Evolutionary conservation across 2,329 filamentous ascomycete species (phyloP).

Genomic region (Fusarium brevicatenulatum): DNA sequence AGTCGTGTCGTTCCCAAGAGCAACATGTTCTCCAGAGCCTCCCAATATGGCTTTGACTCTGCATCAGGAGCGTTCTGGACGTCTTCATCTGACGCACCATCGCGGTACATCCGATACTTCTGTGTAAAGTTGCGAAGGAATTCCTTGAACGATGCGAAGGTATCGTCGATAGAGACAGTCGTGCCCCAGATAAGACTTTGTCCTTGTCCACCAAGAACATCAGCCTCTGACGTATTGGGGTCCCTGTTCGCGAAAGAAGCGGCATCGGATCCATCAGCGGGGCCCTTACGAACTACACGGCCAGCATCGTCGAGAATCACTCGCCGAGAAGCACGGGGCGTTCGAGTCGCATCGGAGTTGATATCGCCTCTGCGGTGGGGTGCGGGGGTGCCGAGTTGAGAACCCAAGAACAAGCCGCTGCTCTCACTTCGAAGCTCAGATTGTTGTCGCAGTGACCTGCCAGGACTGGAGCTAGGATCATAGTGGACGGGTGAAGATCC

Average conservation of each 20-base stretch:
- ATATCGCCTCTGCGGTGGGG: constrained; percentile 80
- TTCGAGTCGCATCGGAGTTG: constrained; percentile 77
- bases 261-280: constrained; percentile 64
- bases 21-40: constrained; percentile 90
- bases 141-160: constrained; percentile 86
- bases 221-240: constrained; percentile 90
- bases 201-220: constrained; percentile 83
- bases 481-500: constrained; percentile 95
- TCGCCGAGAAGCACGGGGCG: constrained; percentile 62
- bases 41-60: constrained; percentile 83
- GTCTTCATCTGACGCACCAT: constrained; percentile 83
- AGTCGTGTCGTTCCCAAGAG: constrained; percentile 84
- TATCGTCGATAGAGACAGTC: constrained; percentile 92
- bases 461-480: constrained; percentile 87
- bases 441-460: constrained; percentile 69
- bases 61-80: constrained; percentile 75
- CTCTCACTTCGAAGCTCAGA: constrained; percentile 83
- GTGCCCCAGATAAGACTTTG: constrained; percentile 95
- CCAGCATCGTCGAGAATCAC: constrained; percentile 70
- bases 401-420: constrained; percentile 85
- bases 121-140: constrained; percentile 91
- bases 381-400: constrained; percentile 65
- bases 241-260: constrained; percentile 72
- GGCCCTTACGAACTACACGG: constrained; percentile 65
- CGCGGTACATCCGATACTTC: constrained; percentile 92